Evolutionary conservation across 768 basidiomycete genomes (phyloP).

Genomic region (Plicaturopsis crispa): DNA sequence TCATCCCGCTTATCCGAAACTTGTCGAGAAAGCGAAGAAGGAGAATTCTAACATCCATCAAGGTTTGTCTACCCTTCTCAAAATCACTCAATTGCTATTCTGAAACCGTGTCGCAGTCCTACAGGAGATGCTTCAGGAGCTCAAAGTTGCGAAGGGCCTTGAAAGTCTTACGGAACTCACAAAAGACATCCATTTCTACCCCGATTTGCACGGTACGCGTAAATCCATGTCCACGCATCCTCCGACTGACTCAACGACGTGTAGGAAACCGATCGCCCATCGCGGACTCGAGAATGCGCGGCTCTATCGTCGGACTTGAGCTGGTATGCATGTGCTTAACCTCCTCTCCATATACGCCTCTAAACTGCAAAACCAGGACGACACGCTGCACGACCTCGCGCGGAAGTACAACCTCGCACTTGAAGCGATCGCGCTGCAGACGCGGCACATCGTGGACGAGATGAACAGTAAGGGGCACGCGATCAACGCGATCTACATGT

Average conservation of each 20-base stretch:
- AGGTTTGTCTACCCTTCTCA: too few relatives aligned
- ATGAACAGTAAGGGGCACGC: constrained; percentile 85
- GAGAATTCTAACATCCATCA: constrained; percentile 52
- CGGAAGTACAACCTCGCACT: constrained; percentile 86
- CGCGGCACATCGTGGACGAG: constrained; percentile 85
- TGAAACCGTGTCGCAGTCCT: constrained; percentile 41
- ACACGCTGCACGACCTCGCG: constrained; percentile 72
- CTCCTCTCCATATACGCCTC: background rate
- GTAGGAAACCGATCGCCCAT: constrained; percentile 94
- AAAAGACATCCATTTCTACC: constrained; percentile 89
- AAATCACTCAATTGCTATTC: background rate
- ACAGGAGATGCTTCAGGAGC: constrained; percentile 61
- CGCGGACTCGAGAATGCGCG: constrained; percentile 92
- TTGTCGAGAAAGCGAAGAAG: constrained; percentile 55
- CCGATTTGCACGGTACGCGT: constrained; percentile 78
- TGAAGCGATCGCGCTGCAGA: constrained; percentile 91
- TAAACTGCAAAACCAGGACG: constrained; percentile 37
- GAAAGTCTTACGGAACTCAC: constrained; percentile 76
- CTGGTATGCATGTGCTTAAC: constrained; percentile 45
- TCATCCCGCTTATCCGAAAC: constrained; percentile 74
- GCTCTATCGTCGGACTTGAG: constrained; percentile 81
- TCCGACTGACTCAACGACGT: background rate
- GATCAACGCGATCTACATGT: constrained; percentile 84
- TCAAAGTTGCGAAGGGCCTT: constrained; percentile 45
- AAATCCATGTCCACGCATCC: background rate